These are phyloP conservation scores for Aegilops bicornis DNA, from an alignment of 176 grass and related monocot genomes.

Conservation along the genomic window DNA sequence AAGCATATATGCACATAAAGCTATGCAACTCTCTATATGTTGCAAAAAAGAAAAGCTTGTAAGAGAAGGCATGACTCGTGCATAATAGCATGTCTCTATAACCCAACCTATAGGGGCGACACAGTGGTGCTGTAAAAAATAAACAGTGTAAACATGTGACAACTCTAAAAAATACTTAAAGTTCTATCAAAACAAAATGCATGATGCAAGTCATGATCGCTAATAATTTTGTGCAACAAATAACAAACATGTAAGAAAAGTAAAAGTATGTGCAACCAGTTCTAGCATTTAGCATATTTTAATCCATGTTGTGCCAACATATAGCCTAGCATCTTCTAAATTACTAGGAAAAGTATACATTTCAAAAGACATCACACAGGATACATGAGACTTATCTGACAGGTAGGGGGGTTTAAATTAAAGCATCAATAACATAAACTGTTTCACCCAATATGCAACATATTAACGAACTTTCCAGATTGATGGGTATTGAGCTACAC, in stretches of 20 bases:
- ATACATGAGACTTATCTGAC: neutral
- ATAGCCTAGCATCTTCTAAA: neutral
- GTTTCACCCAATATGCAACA: neutral
- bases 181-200: neutral
- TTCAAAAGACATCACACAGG: neutral
- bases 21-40: neutral
- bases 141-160: neutral
- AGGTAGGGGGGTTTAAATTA: neutral
- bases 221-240: neutral
- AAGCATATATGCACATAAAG: slow-evolving; percentile 10
- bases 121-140: neutral
- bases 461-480: neutral
- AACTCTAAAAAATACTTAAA: neutral
- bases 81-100: neutral
- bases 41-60: neutral
- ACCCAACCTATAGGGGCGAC: neutral
- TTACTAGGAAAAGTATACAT: neutral
- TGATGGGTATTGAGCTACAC: neutral
- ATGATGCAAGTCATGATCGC: neutral
- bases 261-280: neutral
- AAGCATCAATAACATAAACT: slow-evolving; percentile 6
- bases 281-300: neutral
- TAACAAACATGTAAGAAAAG: neutral
- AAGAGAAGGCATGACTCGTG: slow-evolving; percentile 10
- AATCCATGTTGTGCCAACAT: neutral